These are phyloP conservation scores for Russula emetica DNA, from an alignment of 768 basidiomycete genomes.

Conservation along the genomic window DNA sequence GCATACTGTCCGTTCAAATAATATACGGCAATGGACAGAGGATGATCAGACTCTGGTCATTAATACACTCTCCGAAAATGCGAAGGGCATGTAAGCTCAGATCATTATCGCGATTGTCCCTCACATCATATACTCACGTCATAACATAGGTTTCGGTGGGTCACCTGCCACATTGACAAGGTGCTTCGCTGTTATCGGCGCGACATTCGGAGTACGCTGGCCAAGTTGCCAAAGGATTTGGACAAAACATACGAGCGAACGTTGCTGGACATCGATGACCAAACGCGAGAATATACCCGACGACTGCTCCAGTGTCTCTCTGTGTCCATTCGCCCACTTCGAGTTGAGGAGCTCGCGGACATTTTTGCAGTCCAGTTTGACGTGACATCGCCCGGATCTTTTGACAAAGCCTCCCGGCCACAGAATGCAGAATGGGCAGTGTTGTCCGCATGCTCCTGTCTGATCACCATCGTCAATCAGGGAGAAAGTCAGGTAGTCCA, in stretches of 20 bases:
- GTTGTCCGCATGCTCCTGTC: neutral
- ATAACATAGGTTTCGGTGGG: conserved; percentile 13
- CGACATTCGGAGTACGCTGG: neutral
- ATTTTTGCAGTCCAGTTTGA: neutral
- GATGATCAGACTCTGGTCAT: conserved; percentile 1
- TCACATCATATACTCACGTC: neutral
- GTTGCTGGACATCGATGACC: neutral
- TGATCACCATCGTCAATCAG: neutral
- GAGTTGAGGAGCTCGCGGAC: neutral
- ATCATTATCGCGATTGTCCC: too few relatives aligned
- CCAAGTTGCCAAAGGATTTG: neutral
- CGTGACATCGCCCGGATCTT: neutral
- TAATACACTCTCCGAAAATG: neutral
- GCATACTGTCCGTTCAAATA: neutral
- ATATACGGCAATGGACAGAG: conserved; percentile 9
- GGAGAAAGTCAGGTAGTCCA: neutral
- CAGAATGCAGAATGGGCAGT: neutral
- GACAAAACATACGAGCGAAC: conserved; percentile 3
- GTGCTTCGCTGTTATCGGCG: neutral
- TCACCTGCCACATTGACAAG: conserved; percentile 4
- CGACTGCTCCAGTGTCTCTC: conserved; percentile 12
- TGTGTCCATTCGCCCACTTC: neutral
- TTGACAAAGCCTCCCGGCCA: neutral
- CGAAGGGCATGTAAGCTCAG: conserved; percentile 16
- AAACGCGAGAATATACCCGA: neutral